phyloP scores from a whole-genome alignment of 306 rosid species.

The Lagenaria siceraria region DNA sequence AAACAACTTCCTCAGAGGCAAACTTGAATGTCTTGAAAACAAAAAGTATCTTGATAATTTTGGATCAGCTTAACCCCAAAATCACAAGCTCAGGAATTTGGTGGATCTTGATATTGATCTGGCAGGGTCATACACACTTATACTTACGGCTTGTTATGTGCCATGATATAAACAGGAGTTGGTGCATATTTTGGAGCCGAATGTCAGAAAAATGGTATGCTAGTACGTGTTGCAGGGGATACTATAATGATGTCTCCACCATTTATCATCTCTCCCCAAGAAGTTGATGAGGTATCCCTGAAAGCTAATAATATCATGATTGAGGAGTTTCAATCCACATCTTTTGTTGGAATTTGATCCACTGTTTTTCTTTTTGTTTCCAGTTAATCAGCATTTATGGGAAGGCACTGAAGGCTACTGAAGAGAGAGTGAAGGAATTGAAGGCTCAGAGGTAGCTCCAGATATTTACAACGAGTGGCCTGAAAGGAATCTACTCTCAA shows the following conservation, averaged over 20 bases:
- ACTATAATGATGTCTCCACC: slow-evolving; percentile 92
- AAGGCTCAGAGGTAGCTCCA: slow-evolving; percentile 44
- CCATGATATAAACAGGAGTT: slow-evolving; percentile 30
- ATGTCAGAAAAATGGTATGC: slow-evolving; percentile 69
- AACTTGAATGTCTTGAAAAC: too few relatives aligned
- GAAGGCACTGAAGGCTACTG: slow-evolving; percentile 61
- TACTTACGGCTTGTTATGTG: neutral
- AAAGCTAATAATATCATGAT: neutral
- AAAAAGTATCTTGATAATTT: too few relatives aligned
- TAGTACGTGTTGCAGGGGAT: slow-evolving; percentile 74
- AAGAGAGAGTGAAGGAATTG: slow-evolving; percentile 70
- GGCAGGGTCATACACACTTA: neutral
- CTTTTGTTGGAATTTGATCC: neutral
- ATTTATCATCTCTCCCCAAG: slow-evolving; percentile 47
- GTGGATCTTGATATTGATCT: neutral
- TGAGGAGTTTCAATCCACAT: neutral
- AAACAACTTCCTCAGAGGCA: too few relatives aligned
- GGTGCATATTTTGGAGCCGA: slow-evolving; percentile 75
- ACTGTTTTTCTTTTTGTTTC: neutral
- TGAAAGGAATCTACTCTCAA: neutral
- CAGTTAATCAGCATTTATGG: slow-evolving; percentile 76
- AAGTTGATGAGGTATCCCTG: slow-evolving; percentile 62
- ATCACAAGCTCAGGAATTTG: neutral
- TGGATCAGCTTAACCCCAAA: neutral
- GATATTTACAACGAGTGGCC: neutral